These are phyloP conservation scores for Auxenochlorella pyrenoidosa DNA, from an alignment of 139 green algal genomes.

Conservation along the genomic window DNA sequence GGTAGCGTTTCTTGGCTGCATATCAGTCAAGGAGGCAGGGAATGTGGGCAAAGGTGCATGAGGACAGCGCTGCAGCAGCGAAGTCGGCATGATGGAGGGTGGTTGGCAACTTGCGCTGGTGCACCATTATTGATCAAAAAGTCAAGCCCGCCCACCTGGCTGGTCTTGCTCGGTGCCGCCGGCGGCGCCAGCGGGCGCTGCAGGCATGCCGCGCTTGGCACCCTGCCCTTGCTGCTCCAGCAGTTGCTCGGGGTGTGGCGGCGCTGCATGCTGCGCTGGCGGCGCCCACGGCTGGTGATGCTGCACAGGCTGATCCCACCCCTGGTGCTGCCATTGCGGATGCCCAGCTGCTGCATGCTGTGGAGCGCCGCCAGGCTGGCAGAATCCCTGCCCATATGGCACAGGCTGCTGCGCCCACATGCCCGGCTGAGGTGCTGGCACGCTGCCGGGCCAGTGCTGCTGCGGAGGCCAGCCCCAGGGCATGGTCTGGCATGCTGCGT, in stretches of 20 bases:
- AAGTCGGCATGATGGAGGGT: not conserved
- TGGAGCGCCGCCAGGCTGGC: too few relatives aligned
- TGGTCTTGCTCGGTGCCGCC: not conserved
- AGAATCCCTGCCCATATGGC: not conserved
- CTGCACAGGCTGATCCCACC: too few relatives aligned
- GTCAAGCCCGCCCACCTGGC: not conserved
- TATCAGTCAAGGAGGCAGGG: not conserved
- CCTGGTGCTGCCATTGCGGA: not conserved
- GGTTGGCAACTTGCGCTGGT: not conserved
- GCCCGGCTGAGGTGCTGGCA: not conserved
- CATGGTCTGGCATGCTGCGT: too few relatives aligned
- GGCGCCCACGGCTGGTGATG: not conserved
- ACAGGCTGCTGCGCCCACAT: not conserved
- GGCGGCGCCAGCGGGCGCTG: not conserved
- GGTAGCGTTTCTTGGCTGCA: constrained; percentile 18
- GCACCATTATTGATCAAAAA: too few relatives aligned
- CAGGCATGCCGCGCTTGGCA: not conserved
- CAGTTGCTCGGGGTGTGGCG: not conserved
- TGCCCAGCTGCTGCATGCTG: too few relatives aligned
- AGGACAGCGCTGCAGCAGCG: not conserved
- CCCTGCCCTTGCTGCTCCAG: not conserved
- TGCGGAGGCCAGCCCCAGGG: not conserved
- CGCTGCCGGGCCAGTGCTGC: not conserved
- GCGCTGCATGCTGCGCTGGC: not conserved
- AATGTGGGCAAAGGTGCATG: not conserved